Evolutionary conservation across 192 early-diverging fungal species (phyloP).

Genomic region (Rhizophagus prolifer): DNA sequence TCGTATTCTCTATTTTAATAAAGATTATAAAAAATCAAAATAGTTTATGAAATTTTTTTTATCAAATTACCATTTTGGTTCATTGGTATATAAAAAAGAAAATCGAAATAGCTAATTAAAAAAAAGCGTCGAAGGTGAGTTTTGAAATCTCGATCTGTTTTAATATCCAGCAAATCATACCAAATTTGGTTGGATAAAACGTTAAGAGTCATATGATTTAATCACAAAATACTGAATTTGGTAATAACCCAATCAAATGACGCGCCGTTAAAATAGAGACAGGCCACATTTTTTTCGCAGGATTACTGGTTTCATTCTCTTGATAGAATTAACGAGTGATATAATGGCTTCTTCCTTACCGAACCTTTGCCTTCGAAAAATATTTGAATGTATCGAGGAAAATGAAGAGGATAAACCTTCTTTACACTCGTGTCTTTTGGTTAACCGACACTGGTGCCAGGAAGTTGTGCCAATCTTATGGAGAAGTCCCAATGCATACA

Average conservation of each 20-base stretch:
- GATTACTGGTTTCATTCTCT: background rate
- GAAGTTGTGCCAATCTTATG: conserved; percentile 17
- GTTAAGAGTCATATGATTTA: background rate
- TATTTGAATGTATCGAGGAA: conserved; percentile 10
- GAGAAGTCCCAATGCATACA: conserved; percentile 11
- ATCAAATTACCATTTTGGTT: background rate
- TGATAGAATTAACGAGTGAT: background rate
- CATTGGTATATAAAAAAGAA: background rate
- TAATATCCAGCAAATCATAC: background rate
- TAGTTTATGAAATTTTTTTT: background rate
- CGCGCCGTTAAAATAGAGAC: background rate
- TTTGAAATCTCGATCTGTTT: no score
- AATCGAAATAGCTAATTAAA: background rate
- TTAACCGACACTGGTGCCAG: conserved; percentile 21
- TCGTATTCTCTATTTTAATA: background rate
- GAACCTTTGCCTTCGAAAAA: conserved; percentile 15
- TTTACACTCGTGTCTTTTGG: conserved; percentile 20
- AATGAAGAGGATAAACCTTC: conserved; percentile 10
- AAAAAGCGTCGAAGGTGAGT: background rate
- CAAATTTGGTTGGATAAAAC: background rate
- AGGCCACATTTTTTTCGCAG: background rate
- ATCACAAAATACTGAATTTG: background rate
- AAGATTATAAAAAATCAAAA: background rate
- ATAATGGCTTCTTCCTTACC: conserved; percentile 20
- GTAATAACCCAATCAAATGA: background rate